These are phyloP conservation scores for Fulvia fulva DNA, from an alignment of 2,329 filamentous ascomycete genomes.

Conservation along the genomic window DNA sequence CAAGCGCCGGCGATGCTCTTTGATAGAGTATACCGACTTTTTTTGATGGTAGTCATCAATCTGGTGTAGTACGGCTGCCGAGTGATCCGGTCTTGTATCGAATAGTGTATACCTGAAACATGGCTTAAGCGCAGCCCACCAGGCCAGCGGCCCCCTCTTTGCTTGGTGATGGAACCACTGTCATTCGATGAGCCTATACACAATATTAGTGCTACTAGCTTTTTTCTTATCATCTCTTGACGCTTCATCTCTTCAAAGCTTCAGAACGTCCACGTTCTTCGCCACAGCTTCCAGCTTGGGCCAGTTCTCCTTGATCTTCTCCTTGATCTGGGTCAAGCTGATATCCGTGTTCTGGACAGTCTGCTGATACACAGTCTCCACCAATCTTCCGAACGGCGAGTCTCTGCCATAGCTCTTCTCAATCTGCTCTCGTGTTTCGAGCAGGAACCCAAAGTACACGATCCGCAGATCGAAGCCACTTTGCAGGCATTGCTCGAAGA, in stretches of 20 bases:
- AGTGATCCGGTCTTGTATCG: background rate
- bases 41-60: background rate
- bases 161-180: background rate
- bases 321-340: slow-evolving; percentile 8
- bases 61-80: background rate
- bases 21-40: background rate
- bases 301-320: slow-evolving; percentile 47
- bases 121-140: background rate
- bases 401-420: slow-evolving; percentile 41
- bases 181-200: background rate
- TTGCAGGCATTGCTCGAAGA: slow-evolving; percentile 29
- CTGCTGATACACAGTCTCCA: slow-evolving; percentile 22
- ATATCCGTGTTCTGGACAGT: slow-evolving; percentile 23
- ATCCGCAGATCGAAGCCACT: slow-evolving; percentile 40
- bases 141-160: too few species aligned
- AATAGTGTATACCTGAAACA: slow-evolving; percentile 1
- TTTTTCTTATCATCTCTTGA: background rate
- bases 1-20: background rate
- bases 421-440: slow-evolving; percentile 39
- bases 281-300: slow-evolving; percentile 40
- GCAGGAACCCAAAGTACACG: slow-evolving; percentile 42
- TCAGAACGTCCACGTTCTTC: slow-evolving; percentile 35
- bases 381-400: slow-evolving; percentile 29
- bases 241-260: background rate
- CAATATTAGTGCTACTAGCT: background rate